Conservation (phyloP, 2,329 filamentous ascomycete genomes). For the Leptosphaerulina australis region DNA sequence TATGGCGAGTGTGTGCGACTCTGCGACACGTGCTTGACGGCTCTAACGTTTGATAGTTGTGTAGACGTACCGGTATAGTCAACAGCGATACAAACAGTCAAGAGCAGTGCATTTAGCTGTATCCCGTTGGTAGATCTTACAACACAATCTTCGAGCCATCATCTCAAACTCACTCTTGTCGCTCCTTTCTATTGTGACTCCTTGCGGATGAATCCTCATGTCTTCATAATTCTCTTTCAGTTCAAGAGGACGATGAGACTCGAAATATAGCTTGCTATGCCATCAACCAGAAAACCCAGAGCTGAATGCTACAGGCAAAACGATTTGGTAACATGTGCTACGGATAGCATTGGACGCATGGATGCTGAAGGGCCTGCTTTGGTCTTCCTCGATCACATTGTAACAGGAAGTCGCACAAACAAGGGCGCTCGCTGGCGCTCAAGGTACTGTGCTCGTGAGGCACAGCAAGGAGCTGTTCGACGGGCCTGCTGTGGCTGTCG, state of each 20-base stretch:
- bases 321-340: conserved; percentile 30
- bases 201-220: conserved; percentile 11
- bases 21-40: too few species aligned
- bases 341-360: conserved; percentile 27
- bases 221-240: conserved; percentile 24
- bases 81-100: too few species aligned
- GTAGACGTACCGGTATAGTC: too few species aligned
- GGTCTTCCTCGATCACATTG: neutral
- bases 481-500: conserved; percentile 19
- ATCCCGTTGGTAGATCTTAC: too few species aligned
- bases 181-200: too few species aligned
- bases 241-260: conserved; percentile 25
- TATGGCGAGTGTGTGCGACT: too few species aligned
- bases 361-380: neutral
- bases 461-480: conserved; percentile 30
- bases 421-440: conserved; percentile 34
- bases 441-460: conserved; percentile 31
- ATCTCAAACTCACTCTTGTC: too few species aligned
- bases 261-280: conserved; percentile 27
- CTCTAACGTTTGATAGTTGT: too few species aligned
- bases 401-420: conserved; percentile 30
- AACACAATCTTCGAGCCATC: too few species aligned
- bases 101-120: too few species aligned
- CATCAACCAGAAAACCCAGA: conserved; percentile 21
- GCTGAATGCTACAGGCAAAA: conserved; percentile 26